A percentile compares a stretch with the other conserved stretches of the same genome.
These are phyloP conservation scores for Eucalyptus coolabah DNA, from an alignment of 345 rosid species.

Conservation along the genomic window DNA sequence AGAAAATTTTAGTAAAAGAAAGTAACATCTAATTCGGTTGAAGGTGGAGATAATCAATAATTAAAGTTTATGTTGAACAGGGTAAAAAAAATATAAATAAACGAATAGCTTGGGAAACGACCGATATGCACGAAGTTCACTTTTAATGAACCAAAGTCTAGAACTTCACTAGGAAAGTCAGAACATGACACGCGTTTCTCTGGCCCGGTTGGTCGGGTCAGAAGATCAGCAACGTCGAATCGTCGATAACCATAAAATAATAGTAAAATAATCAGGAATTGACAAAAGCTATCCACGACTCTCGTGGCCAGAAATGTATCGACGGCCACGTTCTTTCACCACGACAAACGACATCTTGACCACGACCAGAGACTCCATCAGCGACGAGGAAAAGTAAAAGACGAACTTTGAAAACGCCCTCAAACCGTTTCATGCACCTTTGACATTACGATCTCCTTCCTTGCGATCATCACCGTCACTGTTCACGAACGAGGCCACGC, in stretches of 20 bases:
- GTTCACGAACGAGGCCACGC: conserved; percentile 33
- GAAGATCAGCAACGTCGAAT: background rate
- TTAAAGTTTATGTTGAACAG: background rate
- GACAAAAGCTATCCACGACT: background rate
- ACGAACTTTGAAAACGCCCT: background rate
- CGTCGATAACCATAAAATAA: background rate
- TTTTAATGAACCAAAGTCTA: background rate
- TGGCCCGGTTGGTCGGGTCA: background rate
- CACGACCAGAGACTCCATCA: background rate
- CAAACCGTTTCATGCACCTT: background rate
- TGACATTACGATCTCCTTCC: background rate
- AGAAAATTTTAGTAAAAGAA: background rate
- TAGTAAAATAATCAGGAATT: background rate
- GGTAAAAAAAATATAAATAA: background rate
- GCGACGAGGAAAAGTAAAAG: background rate
- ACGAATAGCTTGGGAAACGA: background rate
- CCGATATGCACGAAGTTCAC: background rate
- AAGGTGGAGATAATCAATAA: background rate
- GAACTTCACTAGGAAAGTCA: background rate
- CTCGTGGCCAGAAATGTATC: background rate
- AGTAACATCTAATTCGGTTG: background rate
- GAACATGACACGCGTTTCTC: background rate
- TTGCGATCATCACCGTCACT: background rate
- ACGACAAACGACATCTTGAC: background rate
- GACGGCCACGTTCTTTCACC: background rate